Percentiles rank a stretch among this genome's conserved stretches.
These are phyloP conservation scores for Globisporangium solare DNA, from an alignment of 352 stramenopile genomes.

Conservation along the genomic window DNA sequence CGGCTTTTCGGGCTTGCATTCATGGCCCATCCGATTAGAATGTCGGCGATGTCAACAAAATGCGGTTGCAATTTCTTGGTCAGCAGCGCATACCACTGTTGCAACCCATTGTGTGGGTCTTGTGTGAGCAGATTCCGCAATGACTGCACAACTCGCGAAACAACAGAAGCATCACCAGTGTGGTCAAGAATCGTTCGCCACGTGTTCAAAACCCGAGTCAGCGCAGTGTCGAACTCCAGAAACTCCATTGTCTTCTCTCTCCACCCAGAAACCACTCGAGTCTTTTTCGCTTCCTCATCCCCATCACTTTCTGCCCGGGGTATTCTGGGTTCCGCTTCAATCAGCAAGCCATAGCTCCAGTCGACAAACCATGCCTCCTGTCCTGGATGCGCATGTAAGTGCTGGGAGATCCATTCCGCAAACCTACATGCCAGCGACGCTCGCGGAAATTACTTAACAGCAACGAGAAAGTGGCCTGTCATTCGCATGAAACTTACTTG, in stretches of 20 bases:
- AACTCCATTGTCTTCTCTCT: slow-evolving; percentile 35
- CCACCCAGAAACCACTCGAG: slow-evolving; percentile 14
- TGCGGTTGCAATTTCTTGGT: slow-evolving; percentile 50
- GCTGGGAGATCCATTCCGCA: slow-evolving; percentile 43
- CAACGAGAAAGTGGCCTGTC: neutral
- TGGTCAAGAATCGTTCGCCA: slow-evolving; percentile 51
- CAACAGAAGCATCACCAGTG: slow-evolving; percentile 33
- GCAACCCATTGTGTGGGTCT: slow-evolving; percentile 6
- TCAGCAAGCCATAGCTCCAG: slow-evolving; percentile 40
- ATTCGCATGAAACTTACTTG: slow-evolving; percentile 12
- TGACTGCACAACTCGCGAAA: slow-evolving; percentile 32
- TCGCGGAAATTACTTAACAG: neutral
- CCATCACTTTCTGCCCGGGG: slow-evolving; percentile 12
- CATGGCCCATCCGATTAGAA: slow-evolving; percentile 68
- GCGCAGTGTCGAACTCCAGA: slow-evolving; percentile 38
- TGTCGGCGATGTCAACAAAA: slow-evolving; percentile 70
- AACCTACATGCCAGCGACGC: slow-evolving; percentile 14
- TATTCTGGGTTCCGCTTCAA: slow-evolving; percentile 31
- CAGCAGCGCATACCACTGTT: slow-evolving; percentile 25
- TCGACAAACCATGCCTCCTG: slow-evolving; percentile 48
- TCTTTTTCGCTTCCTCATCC: neutral
- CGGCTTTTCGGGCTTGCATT: slow-evolving; percentile 24
- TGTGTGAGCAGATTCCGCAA: slow-evolving; percentile 25
- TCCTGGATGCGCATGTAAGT: slow-evolving; percentile 25
- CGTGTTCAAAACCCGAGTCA: slow-evolving; percentile 31